These are phyloP conservation scores for Blastomyces percursus DNA, from an alignment of 2,329 filamentous ascomycete genomes.

Conservation along the genomic window DNA sequence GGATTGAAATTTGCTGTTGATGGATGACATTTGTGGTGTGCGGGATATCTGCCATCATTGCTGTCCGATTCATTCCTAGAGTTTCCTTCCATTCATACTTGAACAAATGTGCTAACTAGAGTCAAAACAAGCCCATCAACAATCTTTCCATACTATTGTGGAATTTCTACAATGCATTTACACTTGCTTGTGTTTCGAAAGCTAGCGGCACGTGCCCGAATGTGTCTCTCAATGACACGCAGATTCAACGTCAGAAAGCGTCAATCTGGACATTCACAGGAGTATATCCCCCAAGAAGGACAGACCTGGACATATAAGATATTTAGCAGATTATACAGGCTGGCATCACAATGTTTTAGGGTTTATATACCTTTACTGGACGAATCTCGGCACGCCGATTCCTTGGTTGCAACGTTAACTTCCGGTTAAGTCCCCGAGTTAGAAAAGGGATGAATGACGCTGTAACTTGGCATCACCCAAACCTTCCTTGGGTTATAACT, in stretches of 20 bases:
- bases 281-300: not conserved
- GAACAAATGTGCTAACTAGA: not conserved
- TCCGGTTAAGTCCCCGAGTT: not conserved
- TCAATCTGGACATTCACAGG: not conserved
- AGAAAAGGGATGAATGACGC: not conserved
- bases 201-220: not conserved
- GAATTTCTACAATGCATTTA: not conserved
- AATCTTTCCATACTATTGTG: not conserved
- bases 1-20: not conserved
- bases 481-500: not conserved
- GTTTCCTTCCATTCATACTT: not conserved
- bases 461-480: not conserved
- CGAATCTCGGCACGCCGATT: not conserved
- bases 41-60: not conserved
- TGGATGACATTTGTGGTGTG: not conserved
- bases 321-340: not conserved
- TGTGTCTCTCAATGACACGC: not conserved
- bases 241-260: not conserved
- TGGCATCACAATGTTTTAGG: not conserved
- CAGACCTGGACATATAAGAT: not conserved
- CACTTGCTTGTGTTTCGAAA: not conserved
- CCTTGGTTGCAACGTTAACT: not conserved
- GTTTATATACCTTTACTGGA: not conserved
- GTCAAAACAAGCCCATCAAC: not conserved
- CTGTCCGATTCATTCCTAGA: not conserved